Base-by-base conservation (phyloP, 2,329 filamentous ascomycete genomes). In the Cercospora sp. region DNA sequence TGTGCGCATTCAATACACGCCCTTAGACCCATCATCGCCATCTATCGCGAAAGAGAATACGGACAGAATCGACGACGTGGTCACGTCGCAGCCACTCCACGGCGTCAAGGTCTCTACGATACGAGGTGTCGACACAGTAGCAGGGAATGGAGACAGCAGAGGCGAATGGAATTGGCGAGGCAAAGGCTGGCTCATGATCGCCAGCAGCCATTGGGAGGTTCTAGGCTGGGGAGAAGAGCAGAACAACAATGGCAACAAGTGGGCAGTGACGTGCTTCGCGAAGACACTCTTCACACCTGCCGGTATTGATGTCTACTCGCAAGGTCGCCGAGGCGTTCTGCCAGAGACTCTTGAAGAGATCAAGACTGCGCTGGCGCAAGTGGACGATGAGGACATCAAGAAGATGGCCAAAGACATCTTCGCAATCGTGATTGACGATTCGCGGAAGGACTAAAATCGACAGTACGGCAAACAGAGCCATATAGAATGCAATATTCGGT, bases 231-330 rank as follows among this genome's bases (percentile, higher is more conserved):
- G 92, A 5, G 86, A 90, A 76, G 80, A 82, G 24, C 77, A 80
- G 63, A 68, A 65, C 9, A 74, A 69, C 10, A 69, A 61, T 8
- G 72, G 66, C 7, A 78, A 77, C 85, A 73, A 81, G 37, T 97
- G 91, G 91, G 88, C 87, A 1, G 91, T 97, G 13, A 96, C 91
- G 4, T 94, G 90, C 85, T 97, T 97, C 79, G 89, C 90, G 70
- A 89, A 91, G 75, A 96, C 91, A 26, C 73, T 94, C 55, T 96
- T 97, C 74, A 95, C 92, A 6, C 90, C 90, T 70, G 91, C 92
- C 66, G 93, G 93, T 0, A 75, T 97, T 32, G 93, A 97, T 80
- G 80, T 96, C 9, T 95, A 94, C 79, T 89, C 87, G 57, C 85
- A 90, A 73, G 83, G 85, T 16, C 84, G 80, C 62, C 85, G 85